phyloP scores from a whole-genome alignment of 345 rosid species.

The Gossypioides kirkii region DNA sequence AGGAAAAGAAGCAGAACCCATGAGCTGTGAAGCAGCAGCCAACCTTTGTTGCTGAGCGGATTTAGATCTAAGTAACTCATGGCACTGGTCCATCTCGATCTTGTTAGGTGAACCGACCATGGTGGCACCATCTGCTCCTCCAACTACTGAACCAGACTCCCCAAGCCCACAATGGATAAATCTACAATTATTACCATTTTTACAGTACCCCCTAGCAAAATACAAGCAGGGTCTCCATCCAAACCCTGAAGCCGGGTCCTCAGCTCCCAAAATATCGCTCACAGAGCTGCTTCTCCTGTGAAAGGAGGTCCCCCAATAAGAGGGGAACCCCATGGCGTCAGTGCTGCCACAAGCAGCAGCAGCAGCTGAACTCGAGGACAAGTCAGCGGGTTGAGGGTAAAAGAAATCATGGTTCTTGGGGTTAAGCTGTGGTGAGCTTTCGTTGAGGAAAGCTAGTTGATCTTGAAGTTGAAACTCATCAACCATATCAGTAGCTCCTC shows the following conservation, averaged over 20 bases:
- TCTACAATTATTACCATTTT: slow-evolving; percentile 80
- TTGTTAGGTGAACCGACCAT: slow-evolving; percentile 71
- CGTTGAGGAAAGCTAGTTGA: slow-evolving; percentile 61
- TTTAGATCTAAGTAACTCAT: slow-evolving; percentile 79
- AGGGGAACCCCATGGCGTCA: slow-evolving; percentile 30
- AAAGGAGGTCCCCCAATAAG: slow-evolving; percentile 46
- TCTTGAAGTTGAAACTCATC: slow-evolving; percentile 69
- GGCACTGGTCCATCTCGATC: slow-evolving; percentile 59
- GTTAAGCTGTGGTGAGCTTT: slow-evolving; percentile 32
- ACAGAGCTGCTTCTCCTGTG: slow-evolving; percentile 77
- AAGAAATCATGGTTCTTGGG: slow-evolving; percentile 41
- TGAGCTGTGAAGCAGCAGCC: slow-evolving; percentile 50
- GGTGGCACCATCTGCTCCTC: slow-evolving; percentile 29
- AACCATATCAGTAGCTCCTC: slow-evolving; percentile 40
- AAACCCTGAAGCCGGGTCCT: slow-evolving; percentile 54
- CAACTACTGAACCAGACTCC: slow-evolving; percentile 29
- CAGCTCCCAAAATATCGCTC: slow-evolving; percentile 61
- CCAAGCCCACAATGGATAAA: slow-evolving; percentile 56
- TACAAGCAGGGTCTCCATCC: slow-evolving; percentile 91
- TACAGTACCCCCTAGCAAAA: slow-evolving; percentile 87
- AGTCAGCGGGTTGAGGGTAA: slow-evolving; percentile 30
- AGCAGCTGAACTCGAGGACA: slow-evolving; percentile 32
- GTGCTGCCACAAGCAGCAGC: slow-evolving; percentile 14
- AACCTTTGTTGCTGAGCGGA: slow-evolving; percentile 68
- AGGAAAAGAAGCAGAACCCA: slow-evolving; percentile 46